A percentile compares a stretch with the other conserved stretches of the same genome.
These are phyloP conservation scores for Rhizophora mangle DNA, from an alignment of 345 rosid species.

Conservation along the genomic window DNA sequence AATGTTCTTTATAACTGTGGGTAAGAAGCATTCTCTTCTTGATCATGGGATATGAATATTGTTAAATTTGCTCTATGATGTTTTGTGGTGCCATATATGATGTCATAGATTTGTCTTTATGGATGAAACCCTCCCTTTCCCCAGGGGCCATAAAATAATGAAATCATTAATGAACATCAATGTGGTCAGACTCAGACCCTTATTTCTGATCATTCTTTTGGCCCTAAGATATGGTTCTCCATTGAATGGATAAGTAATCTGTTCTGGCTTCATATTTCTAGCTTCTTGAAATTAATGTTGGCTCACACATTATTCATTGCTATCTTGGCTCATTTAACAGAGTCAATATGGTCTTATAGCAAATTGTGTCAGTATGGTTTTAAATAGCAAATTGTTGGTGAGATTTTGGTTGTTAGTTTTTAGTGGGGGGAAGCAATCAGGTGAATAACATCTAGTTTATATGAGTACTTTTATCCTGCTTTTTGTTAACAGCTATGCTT, in stretches of 20 bases:
- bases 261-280: not conserved
- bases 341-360: not conserved
- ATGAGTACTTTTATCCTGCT: not conserved
- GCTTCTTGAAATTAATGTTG: too few relatives aligned
- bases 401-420: not conserved
- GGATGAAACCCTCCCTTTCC: too few relatives aligned
- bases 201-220: not conserved
- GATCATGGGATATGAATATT: not conserved
- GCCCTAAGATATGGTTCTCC: not conserved
- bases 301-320: too few relatives aligned
- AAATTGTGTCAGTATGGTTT: not conserved
- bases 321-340: too few relatives aligned
- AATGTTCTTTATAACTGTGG: conserved; percentile 28
- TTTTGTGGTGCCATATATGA: not conserved
- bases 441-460: too few relatives aligned
- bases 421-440: not conserved
- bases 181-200: not conserved
- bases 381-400: not conserved
- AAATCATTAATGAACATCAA: not conserved
- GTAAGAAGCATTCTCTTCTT: conserved; percentile 17
- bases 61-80: not conserved
- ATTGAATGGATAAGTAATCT: not conserved
- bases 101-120: too few relatives aligned
- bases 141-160: too few relatives aligned
- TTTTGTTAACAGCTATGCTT: not conserved